Percentiles rank a stretch among this genome's conserved stretches.
These are phyloP conservation scores for Nematocida ironsii DNA, from an alignment of 371 early-diverging fungal species.

Conservation along the genomic window DNA sequence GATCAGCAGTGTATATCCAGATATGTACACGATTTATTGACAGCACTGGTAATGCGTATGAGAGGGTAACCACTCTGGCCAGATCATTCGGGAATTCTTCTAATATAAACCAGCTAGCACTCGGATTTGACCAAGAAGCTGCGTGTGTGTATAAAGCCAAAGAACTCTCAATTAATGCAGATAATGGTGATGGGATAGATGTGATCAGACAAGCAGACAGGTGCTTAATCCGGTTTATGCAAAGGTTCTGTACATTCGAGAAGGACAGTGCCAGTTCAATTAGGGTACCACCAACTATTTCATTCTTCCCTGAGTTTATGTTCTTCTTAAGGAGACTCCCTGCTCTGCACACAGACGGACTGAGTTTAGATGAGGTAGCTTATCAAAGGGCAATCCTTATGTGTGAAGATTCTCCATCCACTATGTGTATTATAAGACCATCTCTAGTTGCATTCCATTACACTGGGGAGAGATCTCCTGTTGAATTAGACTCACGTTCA, in stretches of 20 bases:
- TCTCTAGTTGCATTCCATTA: slow-evolving; percentile 86
- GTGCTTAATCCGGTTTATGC: slow-evolving; percentile 92
- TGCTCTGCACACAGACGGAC: slow-evolving; percentile 96
- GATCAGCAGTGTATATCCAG: slow-evolving; percentile 66
- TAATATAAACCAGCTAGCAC: slow-evolving; percentile 74
- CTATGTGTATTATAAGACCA: slow-evolving; percentile 91
- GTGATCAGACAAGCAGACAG: slow-evolving; percentile 96
- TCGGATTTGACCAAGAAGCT: slow-evolving; percentile 95
- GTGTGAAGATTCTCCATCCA: slow-evolving; percentile 57
- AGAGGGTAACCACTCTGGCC: slow-evolving; percentile 67
- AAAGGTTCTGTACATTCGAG: slow-evolving; percentile 87
- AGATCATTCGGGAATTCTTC: slow-evolving; percentile 61
- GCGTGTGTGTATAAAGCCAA: slow-evolving; percentile 95
- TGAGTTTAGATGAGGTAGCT: slow-evolving; percentile 95
- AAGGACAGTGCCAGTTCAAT: slow-evolving; percentile 89
- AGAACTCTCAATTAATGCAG: slow-evolving; percentile 89
- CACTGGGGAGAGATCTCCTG: slow-evolving; percentile 82
- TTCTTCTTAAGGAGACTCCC: slow-evolving; percentile 94
- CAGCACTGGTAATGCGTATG: slow-evolving; percentile 56
- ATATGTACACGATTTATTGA: slow-evolving; percentile 67
- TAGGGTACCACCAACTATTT: slow-evolving; percentile 84
- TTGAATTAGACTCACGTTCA: slow-evolving; percentile 89
- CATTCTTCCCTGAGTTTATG: slow-evolving; percentile 98
- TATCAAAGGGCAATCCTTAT: slow-evolving; percentile 76
- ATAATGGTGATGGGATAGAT: slow-evolving; percentile 93